These are phyloP conservation scores for Bryum argenteum DNA, from an alignment of 225 moss, liverwort and hornwort species.

Conservation along the genomic window DNA sequence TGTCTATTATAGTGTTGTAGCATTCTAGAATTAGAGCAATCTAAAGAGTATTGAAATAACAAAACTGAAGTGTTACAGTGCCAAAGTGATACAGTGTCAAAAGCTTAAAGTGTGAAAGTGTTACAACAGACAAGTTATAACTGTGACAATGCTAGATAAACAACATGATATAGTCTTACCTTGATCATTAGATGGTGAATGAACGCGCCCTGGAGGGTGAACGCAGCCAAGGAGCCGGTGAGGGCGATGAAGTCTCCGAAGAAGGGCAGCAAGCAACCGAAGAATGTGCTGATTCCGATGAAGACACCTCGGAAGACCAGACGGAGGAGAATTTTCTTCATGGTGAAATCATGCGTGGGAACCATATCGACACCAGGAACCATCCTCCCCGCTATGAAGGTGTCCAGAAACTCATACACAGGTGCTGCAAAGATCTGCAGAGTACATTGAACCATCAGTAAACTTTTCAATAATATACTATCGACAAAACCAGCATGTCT, in stretches of 20 bases:
- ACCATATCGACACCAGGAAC: neutral
- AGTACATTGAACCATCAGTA: too few species aligned
- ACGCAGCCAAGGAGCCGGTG: constrained; percentile 49
- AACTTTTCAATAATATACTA: too few species aligned
- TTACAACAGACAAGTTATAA: too few species aligned
- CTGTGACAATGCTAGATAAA: too few species aligned
- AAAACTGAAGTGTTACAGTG: too few species aligned
- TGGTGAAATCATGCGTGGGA: neutral
- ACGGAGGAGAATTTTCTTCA: constrained; percentile 16
- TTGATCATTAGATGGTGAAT: constrained; percentile 56
- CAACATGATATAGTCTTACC: constrained; percentile 17
- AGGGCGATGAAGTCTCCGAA: constrained; percentile 65
- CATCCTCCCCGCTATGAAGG: constrained; percentile 27
- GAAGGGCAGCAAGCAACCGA: constrained; percentile 53
- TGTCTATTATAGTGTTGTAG: too few species aligned
- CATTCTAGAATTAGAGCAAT: too few species aligned
- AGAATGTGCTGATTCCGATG: constrained; percentile 37
- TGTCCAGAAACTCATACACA: constrained; percentile 52
- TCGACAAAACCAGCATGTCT: too few species aligned
- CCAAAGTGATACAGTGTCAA: too few species aligned
- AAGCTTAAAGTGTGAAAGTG: too few species aligned
- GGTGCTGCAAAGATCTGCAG: constrained; percentile 48
- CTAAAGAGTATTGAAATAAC: too few species aligned
- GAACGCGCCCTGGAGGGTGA: constrained; percentile 42
- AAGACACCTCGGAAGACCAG: constrained; percentile 33